Evolutionary conservation across 306 rosid species (phyloP), one percentile per base, ranked within the genome.

Genomic region (Vachellia pachyceras): DNA sequence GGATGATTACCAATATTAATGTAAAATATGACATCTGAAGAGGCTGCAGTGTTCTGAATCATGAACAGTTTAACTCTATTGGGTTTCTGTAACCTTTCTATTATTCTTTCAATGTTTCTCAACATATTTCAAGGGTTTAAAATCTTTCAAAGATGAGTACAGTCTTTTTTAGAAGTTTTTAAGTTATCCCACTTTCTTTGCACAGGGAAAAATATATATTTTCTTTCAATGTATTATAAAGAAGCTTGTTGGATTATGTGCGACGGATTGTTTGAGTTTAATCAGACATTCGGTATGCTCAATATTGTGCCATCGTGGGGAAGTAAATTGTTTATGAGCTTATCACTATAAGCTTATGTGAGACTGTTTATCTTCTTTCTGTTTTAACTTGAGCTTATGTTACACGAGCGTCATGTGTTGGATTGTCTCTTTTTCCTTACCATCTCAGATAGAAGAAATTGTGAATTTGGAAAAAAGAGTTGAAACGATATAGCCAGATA

Each of bases 181-280:
- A 1, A 29, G 12, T 46, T 46, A 46, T 46, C 15, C 10, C 50
- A 46, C 50, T 3, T n/a, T n/a, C n/a, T 10, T 46, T 10, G 15
- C 50, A 46, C 50, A 2, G 17, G 50, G 50, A 2, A 11, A 46
- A 46, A 29, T 0, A 46, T 46, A 46, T 46, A 0, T 12, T 11
- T 68, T 60, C 60, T 49, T 70, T 63, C 54, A 17, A n/a, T n/a
- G n/a, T n/a, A n/a, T n/a, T n/a, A n/a, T n/a, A n/a, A n/a, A 72
- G 36, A 23, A 72, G 18, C n/a, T 41, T 7, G 25, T 78, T 71
- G 54, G n/a, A n/a, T n/a, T n/a, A 58, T 23, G 25, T 71, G 60
- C 76, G 14, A 57, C 63, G 54, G 73, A n/a, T 71, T 63, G 29
- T 72, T 49, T 66, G 18, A 57, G 37, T 5, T 76, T 35, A 39